Percentiles rank a stretch among this genome's conserved stretches.
Evolutionary conservation across 1,139 yeast genomes (phyloP).

Genomic region (Candida sp.): DNA sequence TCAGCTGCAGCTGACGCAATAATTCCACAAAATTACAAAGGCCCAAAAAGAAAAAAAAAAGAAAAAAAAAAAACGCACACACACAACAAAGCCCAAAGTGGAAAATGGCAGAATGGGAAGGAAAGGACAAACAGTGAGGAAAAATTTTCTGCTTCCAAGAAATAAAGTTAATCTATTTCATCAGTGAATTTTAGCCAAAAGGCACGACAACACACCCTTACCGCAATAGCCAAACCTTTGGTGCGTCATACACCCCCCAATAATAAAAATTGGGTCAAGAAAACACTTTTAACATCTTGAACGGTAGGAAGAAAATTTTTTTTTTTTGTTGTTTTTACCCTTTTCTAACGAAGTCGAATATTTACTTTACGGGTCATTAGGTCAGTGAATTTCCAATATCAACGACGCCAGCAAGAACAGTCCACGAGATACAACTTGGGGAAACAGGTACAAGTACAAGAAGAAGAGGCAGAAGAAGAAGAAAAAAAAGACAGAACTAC

Average conservation of each 20-base stretch:
- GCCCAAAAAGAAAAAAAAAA: not conserved
- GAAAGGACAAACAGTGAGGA: not conserved
- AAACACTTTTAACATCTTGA: not conserved
- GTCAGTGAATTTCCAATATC: not conserved
- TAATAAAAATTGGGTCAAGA: not conserved
- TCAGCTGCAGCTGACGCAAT: conserved; percentile 6
- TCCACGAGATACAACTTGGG: not conserved
- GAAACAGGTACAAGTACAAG: not conserved
- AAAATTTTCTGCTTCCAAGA: not conserved
- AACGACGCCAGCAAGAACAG: not conserved
- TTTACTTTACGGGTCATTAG: not conserved
- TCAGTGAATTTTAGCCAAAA: conserved; percentile 17
- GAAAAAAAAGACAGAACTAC: not conserved
- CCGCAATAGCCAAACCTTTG: conserved; percentile 4
- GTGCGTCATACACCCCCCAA: conserved; percentile 2
- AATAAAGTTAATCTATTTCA: conserved; percentile 29
- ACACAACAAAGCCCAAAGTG: not conserved
- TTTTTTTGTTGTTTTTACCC: not conserved
- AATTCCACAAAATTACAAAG: not conserved
- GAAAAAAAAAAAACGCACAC: not conserved
- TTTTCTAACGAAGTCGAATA: not conserved
- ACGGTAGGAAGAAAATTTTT: not conserved
- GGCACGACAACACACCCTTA: conserved; percentile 11
- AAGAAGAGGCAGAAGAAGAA: not conserved
- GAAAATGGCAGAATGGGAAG: not conserved